Conservation (phyloP, 495 filamentous ascomycete species). For the Bombardia bombarda region DNA sequence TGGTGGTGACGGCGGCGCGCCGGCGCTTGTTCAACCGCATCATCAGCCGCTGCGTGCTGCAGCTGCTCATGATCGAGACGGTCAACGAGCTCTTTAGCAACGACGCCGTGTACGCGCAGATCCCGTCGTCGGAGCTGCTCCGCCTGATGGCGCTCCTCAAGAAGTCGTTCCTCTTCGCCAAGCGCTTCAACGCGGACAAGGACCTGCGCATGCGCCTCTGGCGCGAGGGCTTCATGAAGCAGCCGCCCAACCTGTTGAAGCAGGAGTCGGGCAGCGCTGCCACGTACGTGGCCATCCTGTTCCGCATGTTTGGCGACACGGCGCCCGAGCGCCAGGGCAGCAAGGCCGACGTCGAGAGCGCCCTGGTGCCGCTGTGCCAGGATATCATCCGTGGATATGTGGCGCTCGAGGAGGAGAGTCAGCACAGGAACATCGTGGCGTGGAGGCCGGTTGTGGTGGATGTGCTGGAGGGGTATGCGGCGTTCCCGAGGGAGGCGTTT, state of each 20-base stretch:
- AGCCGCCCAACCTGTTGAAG: constrained; percentile 96
- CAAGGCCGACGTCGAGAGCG: constrained; percentile 73
- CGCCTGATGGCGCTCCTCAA: constrained; percentile 90
- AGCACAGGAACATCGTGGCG: constrained; percentile 90
- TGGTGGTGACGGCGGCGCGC: constrained; percentile 84
- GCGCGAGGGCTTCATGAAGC: constrained; percentile 99
- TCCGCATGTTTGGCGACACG: constrained; percentile 94
- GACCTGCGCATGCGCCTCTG: constrained; percentile 90
- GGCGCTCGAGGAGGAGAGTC: constrained; percentile 81
- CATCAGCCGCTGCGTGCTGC: constrained; percentile 96
- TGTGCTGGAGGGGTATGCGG: constrained; percentile 89
- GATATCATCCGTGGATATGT: constrained; percentile 84
- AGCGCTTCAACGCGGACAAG: constrained; percentile 95
- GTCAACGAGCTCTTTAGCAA: constrained; percentile 98
- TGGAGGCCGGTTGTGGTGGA: constrained; percentile 97
- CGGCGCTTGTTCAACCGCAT: constrained; percentile 99
- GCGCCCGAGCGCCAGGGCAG: constrained; percentile 71
- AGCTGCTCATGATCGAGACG: constrained; percentile 98
- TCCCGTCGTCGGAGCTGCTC: constrained; percentile 79
- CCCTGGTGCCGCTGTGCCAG: constrained; percentile 85
- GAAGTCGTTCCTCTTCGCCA: constrained; percentile 90
- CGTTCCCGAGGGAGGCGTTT: constrained; percentile 80
- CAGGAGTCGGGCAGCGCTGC: constrained; percentile 89
- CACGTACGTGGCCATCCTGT: constrained; percentile 87
- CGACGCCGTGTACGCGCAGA: constrained; percentile 87